Evolutionary conservation across 805 yeast genomes (phyloP), one percentile per base, ranked within the genome.

Genomic region (Jamesozyma hellenica): DNA sequence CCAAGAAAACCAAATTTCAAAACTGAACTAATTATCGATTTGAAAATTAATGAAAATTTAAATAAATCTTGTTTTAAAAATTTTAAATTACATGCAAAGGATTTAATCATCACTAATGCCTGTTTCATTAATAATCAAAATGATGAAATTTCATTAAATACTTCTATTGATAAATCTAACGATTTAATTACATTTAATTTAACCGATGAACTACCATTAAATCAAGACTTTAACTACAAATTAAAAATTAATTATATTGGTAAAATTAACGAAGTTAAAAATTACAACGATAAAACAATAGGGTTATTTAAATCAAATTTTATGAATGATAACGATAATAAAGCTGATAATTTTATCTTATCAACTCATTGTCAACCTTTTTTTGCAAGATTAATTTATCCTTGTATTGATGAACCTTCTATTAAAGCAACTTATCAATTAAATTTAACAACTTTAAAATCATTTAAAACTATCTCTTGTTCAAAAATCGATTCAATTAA

Each of bases 291-390:
- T 46, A 53, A 51, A 34, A 81, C 88, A 0, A 64, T 58, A 35
- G 92, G 92, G 28, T 55, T 82, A 1, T 82, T 78, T 66, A 77
- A 77, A 50, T 77, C 86, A 1, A 77, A 76, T 51, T 79, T 76
- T 52, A 65, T 70, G 41, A 75, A 74, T 47, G 63, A 68, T 4
- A 55, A 62, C 15, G 61, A 72, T 1, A 78, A 78, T 6, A 63
- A 55, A 17, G 61, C 78, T 6, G 68, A 72, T 42, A 70, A 73
- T 44, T 69, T 61, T 42, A 61, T 81, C 11, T 52, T 82, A 26
- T 77, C 87, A 0, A 79, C 92, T 1, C 92, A 83, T 51, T 68
- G 76, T 32, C 88, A 82, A 53, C 87, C 92, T 0, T 66, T 68
- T 14, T 78, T 70, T 46, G 79, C 86, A 4, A 66, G 80, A 47